A percentile compares a stretch with the other conserved stretches of the same genome.
phyloP scores from a whole-genome alignment of 2,329 filamentous ascomycete genomes.

The Hymenoscyphus albidus region DNA sequence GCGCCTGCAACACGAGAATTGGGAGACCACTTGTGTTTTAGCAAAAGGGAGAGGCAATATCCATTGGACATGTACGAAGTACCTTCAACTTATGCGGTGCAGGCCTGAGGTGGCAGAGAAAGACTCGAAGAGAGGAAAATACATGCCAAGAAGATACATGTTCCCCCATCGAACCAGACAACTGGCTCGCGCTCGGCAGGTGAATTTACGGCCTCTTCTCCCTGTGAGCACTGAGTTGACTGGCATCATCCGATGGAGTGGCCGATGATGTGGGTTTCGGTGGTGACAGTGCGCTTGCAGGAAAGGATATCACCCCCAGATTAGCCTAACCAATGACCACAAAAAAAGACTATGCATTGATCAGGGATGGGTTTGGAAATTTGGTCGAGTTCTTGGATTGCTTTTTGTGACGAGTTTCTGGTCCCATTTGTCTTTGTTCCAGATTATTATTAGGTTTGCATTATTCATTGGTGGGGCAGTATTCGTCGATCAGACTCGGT shows the following conservation, averaged over 20 bases:
- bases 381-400: neutral
- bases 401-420: conserved; percentile 4
- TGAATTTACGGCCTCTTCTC: neutral
- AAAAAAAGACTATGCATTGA: neutral
- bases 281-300: neutral
- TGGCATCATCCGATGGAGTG: neutral
- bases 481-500: conserved; percentile 1
- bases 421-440: neutral
- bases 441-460: conserved; percentile 1
- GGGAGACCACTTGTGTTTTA: neutral
- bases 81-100: neutral
- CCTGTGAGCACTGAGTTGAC: neutral
- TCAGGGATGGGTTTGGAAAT: neutral
- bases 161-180: neutral
- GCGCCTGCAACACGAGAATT: conserved; percentile 5
- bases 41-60: neutral
- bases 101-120: conserved; percentile 4
- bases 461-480: neutral
- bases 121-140: neutral
- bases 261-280: neutral
- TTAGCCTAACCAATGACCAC: neutral
- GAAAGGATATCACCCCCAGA: neutral
- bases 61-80: neutral
- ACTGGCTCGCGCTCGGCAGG: neutral
- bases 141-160: neutral